phyloP scores from a whole-genome alignment of 2,329 filamentous ascomycete species.

The Nemania sp. region DNA sequence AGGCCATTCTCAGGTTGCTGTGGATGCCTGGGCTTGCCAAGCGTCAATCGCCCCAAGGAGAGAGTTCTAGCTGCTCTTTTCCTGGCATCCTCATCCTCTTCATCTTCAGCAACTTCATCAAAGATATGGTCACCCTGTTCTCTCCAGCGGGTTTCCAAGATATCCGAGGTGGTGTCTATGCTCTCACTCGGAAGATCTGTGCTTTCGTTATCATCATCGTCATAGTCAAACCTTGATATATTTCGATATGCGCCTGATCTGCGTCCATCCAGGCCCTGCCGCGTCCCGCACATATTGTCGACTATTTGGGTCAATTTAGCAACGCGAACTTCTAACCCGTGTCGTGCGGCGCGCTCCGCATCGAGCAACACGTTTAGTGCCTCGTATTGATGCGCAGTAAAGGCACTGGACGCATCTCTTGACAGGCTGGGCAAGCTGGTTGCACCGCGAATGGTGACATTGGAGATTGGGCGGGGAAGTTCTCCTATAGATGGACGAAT shows the following conservation, averaged over 20 bases:
- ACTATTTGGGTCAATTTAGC: constrained; percentile 55
- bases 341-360: constrained; percentile 58
- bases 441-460: constrained; percentile 52
- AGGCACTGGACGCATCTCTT: constrained; percentile 38
- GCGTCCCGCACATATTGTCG: constrained; percentile 48
- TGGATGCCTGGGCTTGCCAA: constrained; percentile 43
- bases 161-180: constrained; percentile 46
- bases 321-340: constrained; percentile 60
- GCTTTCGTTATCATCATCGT: constrained; percentile 46
- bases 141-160: constrained; percentile 57
- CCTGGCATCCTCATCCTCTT: constrained; percentile 43
- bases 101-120: constrained; percentile 47
- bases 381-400: constrained; percentile 52
- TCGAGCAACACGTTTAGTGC: constrained; percentile 57
- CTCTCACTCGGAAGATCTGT: constrained; percentile 31
- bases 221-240: constrained; percentile 48
- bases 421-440: constrained; percentile 49
- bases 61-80: constrained; percentile 65
- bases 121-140: constrained; percentile 48
- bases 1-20: constrained; percentile 29
- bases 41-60: constrained; percentile 64
- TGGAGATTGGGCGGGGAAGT: constrained; percentile 47
- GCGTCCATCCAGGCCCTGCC: constrained; percentile 40
- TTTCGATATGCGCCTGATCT: constrained; percentile 41
- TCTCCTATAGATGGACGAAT: constrained; percentile 35